Percentiles rank a stretch among this genome's conserved stretches.
Conservation (phyloP, 2,329 filamentous ascomycete species). For the Emergomyces pasteurianus region DNA sequence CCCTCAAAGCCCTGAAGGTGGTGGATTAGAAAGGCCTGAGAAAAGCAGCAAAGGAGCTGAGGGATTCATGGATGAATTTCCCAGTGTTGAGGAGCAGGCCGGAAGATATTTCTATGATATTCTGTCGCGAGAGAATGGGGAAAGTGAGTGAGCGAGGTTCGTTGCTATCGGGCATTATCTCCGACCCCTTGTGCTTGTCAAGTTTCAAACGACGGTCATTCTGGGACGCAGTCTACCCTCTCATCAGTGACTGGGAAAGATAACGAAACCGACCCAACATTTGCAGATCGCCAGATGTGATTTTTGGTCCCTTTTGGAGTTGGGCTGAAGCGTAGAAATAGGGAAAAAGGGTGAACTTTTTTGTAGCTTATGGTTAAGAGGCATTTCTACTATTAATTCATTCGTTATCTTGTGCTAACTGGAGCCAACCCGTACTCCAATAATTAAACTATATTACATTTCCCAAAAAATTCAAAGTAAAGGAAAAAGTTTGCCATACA, state of each 20-base stretch:
- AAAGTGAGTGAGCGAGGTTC: background rate
- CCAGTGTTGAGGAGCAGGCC: conserved; percentile 7
- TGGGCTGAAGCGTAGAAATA: background rate
- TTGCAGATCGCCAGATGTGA: too few relatives aligned
- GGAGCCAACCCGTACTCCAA: background rate
- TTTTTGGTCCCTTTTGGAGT: background rate
- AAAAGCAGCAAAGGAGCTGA: background rate
- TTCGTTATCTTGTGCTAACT: background rate
- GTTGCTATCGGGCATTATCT: background rate
- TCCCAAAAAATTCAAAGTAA: background rate
- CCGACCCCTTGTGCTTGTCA: background rate
- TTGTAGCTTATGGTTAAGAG: background rate
- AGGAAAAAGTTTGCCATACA: background rate
- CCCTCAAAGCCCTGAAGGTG: background rate
- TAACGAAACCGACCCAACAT: too few relatives aligned
- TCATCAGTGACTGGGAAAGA: too few relatives aligned
- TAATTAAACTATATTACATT: background rate
- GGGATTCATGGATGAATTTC: background rate
- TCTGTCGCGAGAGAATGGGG: background rate
- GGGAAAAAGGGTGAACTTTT: background rate
- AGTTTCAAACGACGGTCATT: background rate
- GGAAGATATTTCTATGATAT: conserved; percentile 7
- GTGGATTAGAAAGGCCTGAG: background rate
- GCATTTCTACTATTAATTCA: background rate
- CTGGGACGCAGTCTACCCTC: too few relatives aligned